Evolutionary conservation across 2,329 filamentous ascomycete genomes (phyloP).

Genomic region (Calonectria pauciramosa): DNA sequence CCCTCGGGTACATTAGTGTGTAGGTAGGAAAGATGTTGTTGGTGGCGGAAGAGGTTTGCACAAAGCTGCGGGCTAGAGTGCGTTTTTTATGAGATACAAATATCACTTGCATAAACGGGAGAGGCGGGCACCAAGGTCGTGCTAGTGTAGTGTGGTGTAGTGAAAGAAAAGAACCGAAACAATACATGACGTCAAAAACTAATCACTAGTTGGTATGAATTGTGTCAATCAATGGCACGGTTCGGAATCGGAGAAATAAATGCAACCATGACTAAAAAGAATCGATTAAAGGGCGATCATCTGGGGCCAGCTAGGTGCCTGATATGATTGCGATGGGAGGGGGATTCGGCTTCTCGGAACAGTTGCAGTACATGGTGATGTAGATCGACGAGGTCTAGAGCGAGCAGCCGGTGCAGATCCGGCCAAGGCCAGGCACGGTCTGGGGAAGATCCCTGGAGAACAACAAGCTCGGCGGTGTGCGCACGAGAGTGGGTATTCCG

Average conservation of each 20-base stretch:
- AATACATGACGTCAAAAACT: background rate
- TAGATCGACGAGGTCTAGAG: background rate
- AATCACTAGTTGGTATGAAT: background rate
- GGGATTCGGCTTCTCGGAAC: background rate
- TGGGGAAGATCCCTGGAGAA: constrained; percentile 6
- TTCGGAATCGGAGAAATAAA: background rate
- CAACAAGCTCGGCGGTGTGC: background rate
- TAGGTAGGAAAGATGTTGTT: background rate
- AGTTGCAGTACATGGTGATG: background rate
- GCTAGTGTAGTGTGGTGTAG: background rate
- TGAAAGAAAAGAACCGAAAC: background rate
- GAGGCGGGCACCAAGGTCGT: background rate
- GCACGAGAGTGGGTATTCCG: background rate
- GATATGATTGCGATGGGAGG: background rate
- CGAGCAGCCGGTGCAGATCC: background rate
- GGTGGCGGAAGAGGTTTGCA: background rate
- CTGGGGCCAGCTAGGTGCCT: too few species aligned
- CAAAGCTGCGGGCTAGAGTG: background rate
- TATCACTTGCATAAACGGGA: constrained; percentile 2
- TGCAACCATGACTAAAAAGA: constrained; percentile 1
- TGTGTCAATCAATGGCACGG: background rate
- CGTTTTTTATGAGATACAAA: background rate
- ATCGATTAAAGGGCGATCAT: background rate
- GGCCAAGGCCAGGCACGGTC: background rate
- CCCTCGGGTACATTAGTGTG: background rate